These are phyloP conservation scores for Curvularia verruculosa DNA, from an alignment of 2,329 filamentous ascomycete species.

Conservation along the genomic window DNA sequence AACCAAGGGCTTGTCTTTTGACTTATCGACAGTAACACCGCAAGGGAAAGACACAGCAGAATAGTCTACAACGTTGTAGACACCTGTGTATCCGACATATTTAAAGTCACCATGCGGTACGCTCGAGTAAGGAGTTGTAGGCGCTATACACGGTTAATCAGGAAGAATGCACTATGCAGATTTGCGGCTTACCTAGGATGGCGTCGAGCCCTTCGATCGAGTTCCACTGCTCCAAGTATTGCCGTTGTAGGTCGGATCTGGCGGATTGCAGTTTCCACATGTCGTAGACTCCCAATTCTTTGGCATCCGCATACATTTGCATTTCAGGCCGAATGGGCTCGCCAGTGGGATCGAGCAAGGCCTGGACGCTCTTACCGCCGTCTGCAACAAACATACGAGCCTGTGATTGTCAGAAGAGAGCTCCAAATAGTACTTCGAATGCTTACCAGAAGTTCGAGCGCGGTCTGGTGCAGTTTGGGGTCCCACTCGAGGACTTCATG, in stretches of 20 bases:
- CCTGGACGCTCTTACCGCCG: slow-evolving; percentile 56
- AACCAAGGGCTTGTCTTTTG: slow-evolving; percentile 40
- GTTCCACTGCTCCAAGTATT: slow-evolving; percentile 56
- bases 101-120: slow-evolving; percentile 53
- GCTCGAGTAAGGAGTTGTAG: slow-evolving; percentile 54
- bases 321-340: slow-evolving; percentile 60
- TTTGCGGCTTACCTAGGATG: slow-evolving; percentile 46
- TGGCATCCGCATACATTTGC: slow-evolving; percentile 51
- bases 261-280: slow-evolving; percentile 59
- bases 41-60: slow-evolving; percentile 54
- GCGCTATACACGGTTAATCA: slow-evolving; percentile 34
- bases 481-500: slow-evolving; percentile 65
- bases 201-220: slow-evolving; percentile 52
- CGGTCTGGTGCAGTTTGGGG: slow-evolving; percentile 59
- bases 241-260: slow-evolving; percentile 51
- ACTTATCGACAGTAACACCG: slow-evolving; percentile 49
- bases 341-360: slow-evolving; percentile 49
- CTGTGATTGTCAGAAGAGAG: slow-evolving; percentile 21
- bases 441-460: slow-evolving; percentile 57
- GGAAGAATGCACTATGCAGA: background rate
- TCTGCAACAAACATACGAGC: slow-evolving; percentile 57
- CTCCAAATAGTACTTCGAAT: background rate
- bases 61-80: slow-evolving; percentile 58
- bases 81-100: slow-evolving; percentile 55
- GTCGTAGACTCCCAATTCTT: slow-evolving; percentile 52